Conservation (phyloP, 164 flowering plant genomes). For the Amborella trichopoda region DNA sequence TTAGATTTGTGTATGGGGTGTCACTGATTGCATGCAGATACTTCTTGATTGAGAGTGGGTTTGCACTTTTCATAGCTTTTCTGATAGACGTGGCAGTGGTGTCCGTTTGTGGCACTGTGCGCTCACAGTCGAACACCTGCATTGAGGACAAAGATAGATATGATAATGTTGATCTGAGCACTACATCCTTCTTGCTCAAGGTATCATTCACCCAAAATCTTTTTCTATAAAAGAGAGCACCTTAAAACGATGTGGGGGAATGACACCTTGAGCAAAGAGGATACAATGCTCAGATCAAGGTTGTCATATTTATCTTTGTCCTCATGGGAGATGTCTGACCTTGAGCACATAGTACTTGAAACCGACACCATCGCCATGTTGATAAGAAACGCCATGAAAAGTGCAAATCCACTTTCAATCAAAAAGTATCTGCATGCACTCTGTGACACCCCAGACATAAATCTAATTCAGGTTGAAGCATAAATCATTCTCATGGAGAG, state of each 20-base stretch:
- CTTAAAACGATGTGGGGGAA: too few relatives aligned
- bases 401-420: slow-evolving; percentile 74
- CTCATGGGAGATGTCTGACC: slow-evolving; percentile 19
- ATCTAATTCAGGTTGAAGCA: too few relatives aligned
- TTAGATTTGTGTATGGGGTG: too few relatives aligned
- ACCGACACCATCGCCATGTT: slow-evolving; percentile 72
- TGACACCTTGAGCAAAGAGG: slow-evolving; percentile 67
- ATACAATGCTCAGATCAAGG: slow-evolving; percentile 64
- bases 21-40: slow-evolving; percentile 64
- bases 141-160: slow-evolving; percentile 18
- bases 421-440: slow-evolving; percentile 72
- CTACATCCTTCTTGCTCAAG: slow-evolving; percentile 79
- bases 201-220: too few relatives aligned
- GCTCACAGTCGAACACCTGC: slow-evolving; percentile 30
- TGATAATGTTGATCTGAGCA: slow-evolving; percentile 48
- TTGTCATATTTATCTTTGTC: slow-evolving; percentile 26
- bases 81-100: slow-evolving; percentile 67
- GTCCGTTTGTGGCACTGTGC: slow-evolving; percentile 63
- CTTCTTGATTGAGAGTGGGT: slow-evolving; percentile 75
- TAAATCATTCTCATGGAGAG: too few relatives aligned
- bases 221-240: too few relatives aligned
- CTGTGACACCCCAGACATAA: too few relatives aligned
- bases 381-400: slow-evolving; percentile 67
- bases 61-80: slow-evolving; percentile 71
- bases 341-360: slow-evolving; percentile 52